These are phyloP conservation scores for Naganishia liquefaciens DNA, from an alignment of 1,284 basidiomycete species.

Conservation along the genomic window DNA sequence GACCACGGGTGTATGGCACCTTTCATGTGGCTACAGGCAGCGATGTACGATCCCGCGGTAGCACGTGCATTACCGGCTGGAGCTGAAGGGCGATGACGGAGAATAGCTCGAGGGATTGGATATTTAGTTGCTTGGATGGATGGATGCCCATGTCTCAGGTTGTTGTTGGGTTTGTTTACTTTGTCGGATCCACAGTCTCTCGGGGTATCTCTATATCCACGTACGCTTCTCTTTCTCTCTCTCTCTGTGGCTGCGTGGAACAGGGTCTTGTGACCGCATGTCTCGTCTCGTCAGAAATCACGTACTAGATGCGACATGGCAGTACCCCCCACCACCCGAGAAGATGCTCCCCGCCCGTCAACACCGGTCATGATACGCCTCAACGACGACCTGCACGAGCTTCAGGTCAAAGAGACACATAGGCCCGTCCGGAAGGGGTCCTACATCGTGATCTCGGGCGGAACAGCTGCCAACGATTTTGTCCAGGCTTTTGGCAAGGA, in stretches of 20 bases:
- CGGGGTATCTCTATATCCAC: too few species aligned
- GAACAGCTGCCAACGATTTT: slow-evolving; percentile 59
- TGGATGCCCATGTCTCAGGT: slow-evolving; percentile 6
- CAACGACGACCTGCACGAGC: slow-evolving; percentile 19
- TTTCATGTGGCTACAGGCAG: too few species aligned
- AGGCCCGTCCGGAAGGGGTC: slow-evolving; percentile 27
- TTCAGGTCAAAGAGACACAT: neutral
- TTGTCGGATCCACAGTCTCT: neutral
- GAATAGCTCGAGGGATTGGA: too few species aligned
- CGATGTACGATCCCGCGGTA: too few species aligned
- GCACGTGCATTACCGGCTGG: neutral
- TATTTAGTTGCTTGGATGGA: too few species aligned
- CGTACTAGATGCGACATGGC: too few species aligned
- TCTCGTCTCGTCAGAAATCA: too few species aligned
- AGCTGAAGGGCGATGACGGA: neutral
- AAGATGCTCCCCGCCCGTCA: neutral
- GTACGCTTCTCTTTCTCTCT: too few species aligned
- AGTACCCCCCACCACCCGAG: too few species aligned
- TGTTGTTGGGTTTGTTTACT: slow-evolving; percentile 9
- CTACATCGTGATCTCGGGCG: slow-evolving; percentile 57
- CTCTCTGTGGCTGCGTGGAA: too few species aligned
- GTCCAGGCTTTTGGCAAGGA: slow-evolving; percentile 56
- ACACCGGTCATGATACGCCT: slow-evolving; percentile 20
- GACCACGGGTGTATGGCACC: too few species aligned
- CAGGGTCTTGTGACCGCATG: too few species aligned